Base-by-base conservation (phyloP, 2,329 filamentous ascomycete species). In the Clonostachys solani region DNA sequence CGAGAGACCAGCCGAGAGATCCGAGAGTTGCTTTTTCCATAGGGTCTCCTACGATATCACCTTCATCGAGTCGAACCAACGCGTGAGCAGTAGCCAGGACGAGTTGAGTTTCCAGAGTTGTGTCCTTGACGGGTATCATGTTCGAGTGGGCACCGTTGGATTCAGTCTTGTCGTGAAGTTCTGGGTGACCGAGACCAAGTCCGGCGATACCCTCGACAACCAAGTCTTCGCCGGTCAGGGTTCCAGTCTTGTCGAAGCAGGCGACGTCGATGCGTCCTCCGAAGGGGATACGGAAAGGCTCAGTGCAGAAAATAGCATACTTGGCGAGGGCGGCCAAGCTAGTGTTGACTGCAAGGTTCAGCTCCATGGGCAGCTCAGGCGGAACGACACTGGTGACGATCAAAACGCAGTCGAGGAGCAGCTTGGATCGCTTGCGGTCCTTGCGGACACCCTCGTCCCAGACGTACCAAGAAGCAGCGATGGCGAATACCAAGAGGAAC, bases 201-300 rank as follows among this genome's bases (percentile, higher is more conserved):
- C 94, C 94, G 50, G 94, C 94, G 64, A 99, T 92, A 60, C 94
- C 94, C 63, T 99, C 92, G 17, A 99, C 94, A 12, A 99, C 91
- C 40, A 99, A 76, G 62, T 99, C 92, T 64, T 99, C 94, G 44
- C 94, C 94, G 36, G 94, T 99, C 49, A 99, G 71, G 2, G 94
- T 99, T 55, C 94, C 94, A 12, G 94, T 99, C 77, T 99, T 99
- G 70, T 99, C 94, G 56, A 99, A 99, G 72, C 94, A 99, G 52
- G 94, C 92, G 46, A 99, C 80, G 65, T 99, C 95, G 50, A 99
- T 88, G 53, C 94, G 89, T 33, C 94, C 94, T 55, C 92, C 95
- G 58, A 88, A 97, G 1, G 95, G 95, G 59, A 99, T 99, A 48
- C 94, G 86, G 83, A 99, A 99, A 29, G 94, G 94, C 66, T 99